These are phyloP conservation scores for Erodium maritimum DNA, from an alignment of 345 rosid species.

Conservation along the genomic window DNA sequence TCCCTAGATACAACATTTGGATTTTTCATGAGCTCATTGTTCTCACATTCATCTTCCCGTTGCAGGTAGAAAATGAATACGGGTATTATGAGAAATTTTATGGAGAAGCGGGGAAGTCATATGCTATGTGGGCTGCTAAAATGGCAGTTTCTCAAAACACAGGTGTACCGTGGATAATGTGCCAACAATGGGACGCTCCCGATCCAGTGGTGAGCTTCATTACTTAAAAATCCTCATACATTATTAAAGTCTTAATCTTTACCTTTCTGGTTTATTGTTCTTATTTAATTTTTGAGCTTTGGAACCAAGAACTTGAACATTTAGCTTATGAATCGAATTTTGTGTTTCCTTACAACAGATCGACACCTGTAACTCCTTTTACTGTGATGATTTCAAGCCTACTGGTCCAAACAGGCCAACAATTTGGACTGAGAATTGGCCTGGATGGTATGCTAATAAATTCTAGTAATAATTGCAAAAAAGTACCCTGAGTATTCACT, in stretches of 20 bases:
- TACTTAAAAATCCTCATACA: neutral
- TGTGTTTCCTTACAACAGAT: slow-evolving; percentile 33
- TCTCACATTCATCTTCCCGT: slow-evolving; percentile 4
- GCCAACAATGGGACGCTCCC: slow-evolving; percentile 79
- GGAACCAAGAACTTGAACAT: neutral
- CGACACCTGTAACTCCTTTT: slow-evolving; percentile 71
- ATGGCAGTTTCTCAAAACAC: slow-evolving; percentile 87
- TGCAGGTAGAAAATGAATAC: slow-evolving; percentile 91
- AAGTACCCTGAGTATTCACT: too few species aligned
- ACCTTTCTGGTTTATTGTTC: neutral
- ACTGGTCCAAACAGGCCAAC: slow-evolving; percentile 78
- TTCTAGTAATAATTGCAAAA: neutral
- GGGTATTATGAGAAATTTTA: slow-evolving; percentile 50
- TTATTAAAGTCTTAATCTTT: neutral
- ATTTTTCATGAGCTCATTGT: neutral
- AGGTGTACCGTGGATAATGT: slow-evolving; percentile 97
- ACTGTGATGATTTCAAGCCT: slow-evolving; percentile 74
- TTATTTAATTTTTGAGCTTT: neutral
- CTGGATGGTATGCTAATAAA: slow-evolving; percentile 62
- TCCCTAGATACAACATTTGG: neutral
- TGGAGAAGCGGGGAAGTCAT: slow-evolving; percentile 64
- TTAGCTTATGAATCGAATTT: neutral
- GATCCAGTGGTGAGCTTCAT: slow-evolving; percentile 44
- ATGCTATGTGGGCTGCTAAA: slow-evolving; percentile 71
- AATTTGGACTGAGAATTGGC: slow-evolving; percentile 99